Evolutionary conservation across 768 basidiomycete genomes (phyloP).

Genomic region (Phanerochaete sordida): DNA sequence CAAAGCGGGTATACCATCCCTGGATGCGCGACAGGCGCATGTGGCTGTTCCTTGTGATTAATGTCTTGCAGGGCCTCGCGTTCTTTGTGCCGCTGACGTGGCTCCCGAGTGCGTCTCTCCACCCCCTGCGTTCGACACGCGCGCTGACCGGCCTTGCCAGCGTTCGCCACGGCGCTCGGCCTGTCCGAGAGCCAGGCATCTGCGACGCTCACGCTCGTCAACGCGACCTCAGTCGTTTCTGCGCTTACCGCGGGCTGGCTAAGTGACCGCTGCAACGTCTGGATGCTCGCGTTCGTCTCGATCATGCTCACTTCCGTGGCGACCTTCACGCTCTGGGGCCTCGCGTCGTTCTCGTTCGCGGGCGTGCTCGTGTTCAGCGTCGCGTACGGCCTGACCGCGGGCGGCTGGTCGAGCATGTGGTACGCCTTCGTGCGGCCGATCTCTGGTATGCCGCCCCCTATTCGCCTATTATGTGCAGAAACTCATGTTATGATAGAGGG

Average conservation of each 20-base stretch:
- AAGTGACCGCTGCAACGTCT: slow-evolving; percentile 26
- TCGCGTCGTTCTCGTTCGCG: slow-evolving; percentile 22
- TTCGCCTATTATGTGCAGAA: too few relatives aligned
- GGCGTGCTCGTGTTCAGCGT: slow-evolving; percentile 25
- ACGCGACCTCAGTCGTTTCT: slow-evolving; percentile 20
- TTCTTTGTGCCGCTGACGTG: slow-evolving; percentile 23
- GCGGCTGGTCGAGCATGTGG: slow-evolving; percentile 28
- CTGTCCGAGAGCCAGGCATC: slow-evolving; percentile 11
- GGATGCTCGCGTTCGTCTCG: slow-evolving; percentile 16
- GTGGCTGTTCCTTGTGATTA: slow-evolving; percentile 21
- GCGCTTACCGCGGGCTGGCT: slow-evolving; percentile 25
- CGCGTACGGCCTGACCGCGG: slow-evolving; percentile 23
- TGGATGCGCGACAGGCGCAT: slow-evolving; percentile 9
- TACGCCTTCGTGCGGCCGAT: too few relatives aligned
- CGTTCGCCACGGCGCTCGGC: slow-evolving; percentile 16
- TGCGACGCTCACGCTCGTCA: slow-evolving; percentile 2
- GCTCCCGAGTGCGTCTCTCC: slow-evolving; percentile 18
- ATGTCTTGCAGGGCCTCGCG: slow-evolving; percentile 20
- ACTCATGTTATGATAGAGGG: slow-evolving; percentile 16
- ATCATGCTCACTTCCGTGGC: slow-evolving; percentile 19
- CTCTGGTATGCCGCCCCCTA: too few relatives aligned
- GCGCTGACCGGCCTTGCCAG: not conserved
- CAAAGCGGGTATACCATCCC: not conserved
- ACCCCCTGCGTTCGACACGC: not conserved
- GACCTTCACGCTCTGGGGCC: slow-evolving; percentile 31